Evolutionary conservation across 805 yeast species (phyloP).

Genomic region (Starmera quercuum): DNA sequence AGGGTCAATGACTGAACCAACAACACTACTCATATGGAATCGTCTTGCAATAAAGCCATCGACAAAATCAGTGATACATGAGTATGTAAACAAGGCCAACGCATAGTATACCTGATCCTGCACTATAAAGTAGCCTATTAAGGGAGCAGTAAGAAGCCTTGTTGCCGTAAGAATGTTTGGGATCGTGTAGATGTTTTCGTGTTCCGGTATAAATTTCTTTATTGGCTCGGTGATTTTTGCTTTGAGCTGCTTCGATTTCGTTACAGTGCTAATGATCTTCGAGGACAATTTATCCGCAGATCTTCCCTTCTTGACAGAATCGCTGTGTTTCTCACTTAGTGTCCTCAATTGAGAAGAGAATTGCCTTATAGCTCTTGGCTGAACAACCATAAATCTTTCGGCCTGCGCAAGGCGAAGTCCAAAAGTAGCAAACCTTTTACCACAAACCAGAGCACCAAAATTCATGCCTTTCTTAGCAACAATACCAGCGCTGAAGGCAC

Average conservation of each 20-base stretch:
- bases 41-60: constrained; percentile 90
- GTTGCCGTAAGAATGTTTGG: constrained; percentile 84
- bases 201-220: constrained; percentile 26
- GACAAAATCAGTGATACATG: constrained; percentile 83
- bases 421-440: too few species aligned
- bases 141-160: constrained; percentile 75
- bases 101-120: constrained; percentile 59
- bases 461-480: too few species aligned
- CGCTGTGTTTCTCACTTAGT: not conserved
- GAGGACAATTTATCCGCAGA: not conserved
- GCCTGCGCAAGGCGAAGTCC: too few species aligned
- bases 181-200: constrained; percentile 65
- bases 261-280: constrained; percentile 1
- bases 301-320: not conserved
- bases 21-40: constrained; percentile 66
- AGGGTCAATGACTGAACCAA: constrained; percentile 92
- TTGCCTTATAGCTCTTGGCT: too few species aligned
- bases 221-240: constrained; percentile 23
- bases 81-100: constrained; percentile 66
- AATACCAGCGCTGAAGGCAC: too few species aligned
- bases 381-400: too few species aligned
- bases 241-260: constrained; percentile 16
- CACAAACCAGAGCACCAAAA: too few species aligned
- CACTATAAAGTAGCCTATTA: constrained; percentile 72
- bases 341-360: too few species aligned